These are phyloP conservation scores for Malassezia brasiliensis DNA, from an alignment of 1,284 basidiomycete genomes.

Conservation along the genomic window DNA sequence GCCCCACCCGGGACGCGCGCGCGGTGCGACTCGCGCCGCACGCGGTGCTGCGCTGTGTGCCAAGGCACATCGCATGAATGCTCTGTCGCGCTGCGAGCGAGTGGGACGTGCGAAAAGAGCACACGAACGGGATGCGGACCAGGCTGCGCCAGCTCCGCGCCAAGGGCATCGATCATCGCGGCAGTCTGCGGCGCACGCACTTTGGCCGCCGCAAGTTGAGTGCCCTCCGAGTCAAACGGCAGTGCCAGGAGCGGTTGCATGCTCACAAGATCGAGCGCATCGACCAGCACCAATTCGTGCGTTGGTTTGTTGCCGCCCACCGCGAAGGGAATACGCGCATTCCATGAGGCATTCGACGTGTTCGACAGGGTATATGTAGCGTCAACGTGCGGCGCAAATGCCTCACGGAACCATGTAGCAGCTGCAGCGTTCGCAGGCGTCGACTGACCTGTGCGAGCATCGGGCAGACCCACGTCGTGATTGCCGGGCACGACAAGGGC, in stretches of 20 bases:
- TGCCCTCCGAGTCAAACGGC: slow-evolving; percentile 16
- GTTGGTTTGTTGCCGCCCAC: slow-evolving; percentile 14
- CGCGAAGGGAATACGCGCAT: slow-evolving; percentile 27
- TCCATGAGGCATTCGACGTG: slow-evolving; percentile 19
- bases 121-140: slow-evolving; percentile 18
- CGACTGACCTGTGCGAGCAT: slow-evolving; percentile 6
- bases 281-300: slow-evolving; percentile 32
- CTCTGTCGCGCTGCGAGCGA: slow-evolving; percentile 16
- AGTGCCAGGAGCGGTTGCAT: slow-evolving; percentile 24
- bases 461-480: slow-evolving; percentile 30
- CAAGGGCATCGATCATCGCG: slow-evolving; percentile 23
- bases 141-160: not conserved
- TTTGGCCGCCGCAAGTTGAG: slow-evolving; percentile 19
- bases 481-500: slow-evolving; percentile 23
- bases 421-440: slow-evolving; percentile 4
- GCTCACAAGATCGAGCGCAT: slow-evolving; percentile 32
- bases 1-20: slow-evolving; percentile 3
- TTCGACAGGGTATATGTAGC: slow-evolving; percentile 19
- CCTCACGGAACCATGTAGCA: slow-evolving; percentile 16
- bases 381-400: slow-evolving; percentile 18
- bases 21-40: slow-evolving; percentile 22
- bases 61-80: slow-evolving; percentile 20
- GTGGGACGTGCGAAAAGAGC: slow-evolving; percentile 33
- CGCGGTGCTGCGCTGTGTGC: slow-evolving; percentile 20
- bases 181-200: slow-evolving; percentile 20